Evolutionary conservation across 805 yeast species (phyloP), one percentile per base, ranked within the genome.

Genomic region (Schwanniomyces sp.): DNA sequence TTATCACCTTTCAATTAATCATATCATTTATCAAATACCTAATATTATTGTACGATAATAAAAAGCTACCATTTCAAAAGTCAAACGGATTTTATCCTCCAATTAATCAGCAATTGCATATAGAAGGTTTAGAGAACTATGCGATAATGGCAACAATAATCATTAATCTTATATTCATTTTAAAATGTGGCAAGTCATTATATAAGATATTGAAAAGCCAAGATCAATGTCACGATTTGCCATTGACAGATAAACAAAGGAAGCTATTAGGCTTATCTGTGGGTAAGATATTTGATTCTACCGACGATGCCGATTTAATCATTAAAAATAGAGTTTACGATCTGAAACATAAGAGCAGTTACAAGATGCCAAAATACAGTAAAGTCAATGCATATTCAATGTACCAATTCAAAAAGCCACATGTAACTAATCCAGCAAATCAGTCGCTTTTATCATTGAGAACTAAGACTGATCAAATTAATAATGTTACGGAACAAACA

Each of bases 191-290:
- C 9, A 34, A 60, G 2, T 59, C 73, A 18, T 26, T 62, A 3
- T 49, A 66, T 34, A 61, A 57, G 39, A 52, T 77, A 12, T 21
- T 68, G 7, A 70, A 66, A 51, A 74, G 78, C 1, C 72, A 68
- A 49, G 84, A 80, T 52, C 76, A 74, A 53, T 79, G 84, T 52
- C 53, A 66, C 30, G 84, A 80, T 55, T 63, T 80, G 48, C 82
- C 82, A 2, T 67, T 80, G 49, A 74, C 66, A 8, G 67, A 64
- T 41, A 65, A 63, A 21, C 84, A 80, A 57, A 60, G 84, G 41
- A 59, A 62, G 34, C 58, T 80, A 12, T 61, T 80, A 34, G 84
- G 83, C 1, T 64, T 80, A 26, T 43, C 46, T 12, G 42, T 41
- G 7, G 45, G 50, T n/a, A 32, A 32, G 11, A 11, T 5, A 6